phyloP scores from a whole-genome alignment of 805 yeast species.

The Yarrowia porcina region DNA sequence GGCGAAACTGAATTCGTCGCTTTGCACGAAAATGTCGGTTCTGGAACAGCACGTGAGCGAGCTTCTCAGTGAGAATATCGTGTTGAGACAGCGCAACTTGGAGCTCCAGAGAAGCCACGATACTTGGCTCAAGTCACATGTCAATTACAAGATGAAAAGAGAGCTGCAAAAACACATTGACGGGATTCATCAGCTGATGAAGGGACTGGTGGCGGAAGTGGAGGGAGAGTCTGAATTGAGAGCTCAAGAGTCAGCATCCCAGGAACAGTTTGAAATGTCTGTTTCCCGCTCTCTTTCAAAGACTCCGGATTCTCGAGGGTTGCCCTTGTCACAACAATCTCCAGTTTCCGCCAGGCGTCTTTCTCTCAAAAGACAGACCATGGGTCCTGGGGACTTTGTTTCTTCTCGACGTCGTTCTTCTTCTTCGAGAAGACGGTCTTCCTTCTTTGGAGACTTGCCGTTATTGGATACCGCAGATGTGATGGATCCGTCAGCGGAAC shows the following conservation, averaged over 20 bases:
- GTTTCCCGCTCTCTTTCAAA: background rate
- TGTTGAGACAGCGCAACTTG: slow-evolving; percentile 33
- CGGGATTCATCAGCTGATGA: background rate
- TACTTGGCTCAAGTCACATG: background rate
- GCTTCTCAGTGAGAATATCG: slow-evolving; percentile 42
- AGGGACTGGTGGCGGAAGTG: background rate
- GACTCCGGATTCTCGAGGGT: background rate
- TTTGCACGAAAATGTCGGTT: slow-evolving; percentile 43
- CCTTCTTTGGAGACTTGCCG: slow-evolving; percentile 8
- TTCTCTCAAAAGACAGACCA: background rate
- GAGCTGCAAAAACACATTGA: background rate
- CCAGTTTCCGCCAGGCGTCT: too few relatives aligned
- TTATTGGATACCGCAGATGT: slow-evolving; percentile 8
- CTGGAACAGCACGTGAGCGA: slow-evolving; percentile 45
- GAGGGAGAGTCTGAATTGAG: background rate
- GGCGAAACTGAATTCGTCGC: slow-evolving; percentile 47
- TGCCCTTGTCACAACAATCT: slow-evolving; percentile 3
- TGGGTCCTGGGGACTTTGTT: background rate
- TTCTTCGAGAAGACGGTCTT: slow-evolving; percentile 2
- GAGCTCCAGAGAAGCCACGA: slow-evolving; percentile 25
- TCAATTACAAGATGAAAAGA: background rate
- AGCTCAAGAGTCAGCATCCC: background rate
- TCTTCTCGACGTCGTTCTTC: slow-evolving; percentile 4
- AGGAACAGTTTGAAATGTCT: background rate
- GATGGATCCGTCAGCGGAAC: slow-evolving; percentile 23